Conservation (phyloP, 1,139 yeast species). For the Lizanozyma gosingica region DNA sequence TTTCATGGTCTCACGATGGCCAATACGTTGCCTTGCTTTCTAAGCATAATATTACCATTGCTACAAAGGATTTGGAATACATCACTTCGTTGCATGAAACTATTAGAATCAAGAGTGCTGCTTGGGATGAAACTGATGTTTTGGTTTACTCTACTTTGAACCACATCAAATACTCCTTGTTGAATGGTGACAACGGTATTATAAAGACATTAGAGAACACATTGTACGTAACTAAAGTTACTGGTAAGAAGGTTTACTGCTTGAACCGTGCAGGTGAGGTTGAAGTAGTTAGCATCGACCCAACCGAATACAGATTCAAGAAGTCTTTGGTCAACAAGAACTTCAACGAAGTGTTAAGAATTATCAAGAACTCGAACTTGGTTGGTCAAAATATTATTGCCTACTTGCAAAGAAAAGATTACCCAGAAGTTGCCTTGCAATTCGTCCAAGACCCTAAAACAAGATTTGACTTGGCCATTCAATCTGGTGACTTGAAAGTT, state of each 20-base stretch:
- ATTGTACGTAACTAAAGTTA: slow-evolving; percentile 69
- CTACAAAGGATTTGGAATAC: slow-evolving; percentile 67
- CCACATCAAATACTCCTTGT: slow-evolving; percentile 86
- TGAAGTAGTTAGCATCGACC: slow-evolving; percentile 73
- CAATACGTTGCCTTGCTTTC: slow-evolving; percentile 82
- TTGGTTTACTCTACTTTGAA: slow-evolving; percentile 88
- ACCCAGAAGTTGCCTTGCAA: slow-evolving; percentile 89
- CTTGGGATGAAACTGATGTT: slow-evolving; percentile 95
- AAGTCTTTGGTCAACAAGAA: slow-evolving; percentile 84
- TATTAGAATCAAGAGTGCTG: slow-evolving; percentile 92
- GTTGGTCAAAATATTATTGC: slow-evolving; percentile 98
- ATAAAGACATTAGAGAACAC: slow-evolving; percentile 89
- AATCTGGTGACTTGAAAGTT: slow-evolving; percentile 79
- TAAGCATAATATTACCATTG: slow-evolving; percentile 88
- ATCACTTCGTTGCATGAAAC: slow-evolving; percentile 92
- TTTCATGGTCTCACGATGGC: slow-evolving; percentile 82
- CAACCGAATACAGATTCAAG: slow-evolving; percentile 95
- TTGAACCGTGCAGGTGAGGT: slow-evolving; percentile 82
- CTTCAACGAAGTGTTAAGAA: slow-evolving; percentile 84
- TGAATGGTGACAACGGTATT: slow-evolving; percentile 93
- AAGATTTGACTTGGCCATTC: slow-evolving; percentile 89
- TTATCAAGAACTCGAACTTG: slow-evolving; percentile 79
- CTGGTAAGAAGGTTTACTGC: slow-evolving; percentile 66
- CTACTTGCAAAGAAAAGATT: slow-evolving; percentile 89
- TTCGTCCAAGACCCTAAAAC: slow-evolving; percentile 96